A percentile compares a stretch with the other conserved stretches of the same genome.
These are phyloP conservation scores for Adiantum capillusveneris DNA, from an alignment of 75 land plant species.

Conservation along the genomic window DNA sequence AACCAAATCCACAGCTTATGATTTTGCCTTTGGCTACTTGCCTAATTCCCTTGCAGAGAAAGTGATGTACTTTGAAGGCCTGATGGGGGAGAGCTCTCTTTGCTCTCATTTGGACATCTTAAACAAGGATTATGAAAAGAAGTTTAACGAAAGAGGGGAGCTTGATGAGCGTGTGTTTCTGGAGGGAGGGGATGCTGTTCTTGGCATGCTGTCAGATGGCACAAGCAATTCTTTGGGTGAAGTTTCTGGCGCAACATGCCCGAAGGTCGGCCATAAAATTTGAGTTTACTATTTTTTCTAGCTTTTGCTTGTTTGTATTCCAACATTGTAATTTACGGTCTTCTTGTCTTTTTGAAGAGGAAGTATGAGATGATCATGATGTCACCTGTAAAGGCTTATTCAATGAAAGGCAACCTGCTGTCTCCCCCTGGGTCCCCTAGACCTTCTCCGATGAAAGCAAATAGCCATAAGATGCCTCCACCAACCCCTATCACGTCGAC, in stretches of 20 bases:
- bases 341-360: conserved; percentile 33
- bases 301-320: not conserved
- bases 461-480: conserved; percentile 43
- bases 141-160: conserved; percentile 53
- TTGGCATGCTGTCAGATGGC: conserved; percentile 52
- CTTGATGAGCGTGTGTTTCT: conserved; percentile 81
- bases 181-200: conserved; percentile 62
- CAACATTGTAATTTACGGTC: not conserved
- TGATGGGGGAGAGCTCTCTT: conserved; percentile 58
- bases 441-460: conserved; percentile 39
- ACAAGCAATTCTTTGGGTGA: conserved; percentile 7
- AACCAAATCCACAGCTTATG: too few relatives aligned
- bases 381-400: conserved; percentile 50
- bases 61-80: conserved; percentile 66
- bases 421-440: conserved; percentile 60
- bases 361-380: conserved; percentile 41
- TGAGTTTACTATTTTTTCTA: not conserved
- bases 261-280: not conserved
- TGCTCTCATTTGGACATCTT: conserved; percentile 43
- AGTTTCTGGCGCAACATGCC: not conserved
- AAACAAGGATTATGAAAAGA: conserved; percentile 77
- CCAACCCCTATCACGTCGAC: conserved; percentile 84
- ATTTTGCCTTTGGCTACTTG: too few relatives aligned
- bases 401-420: conserved; percentile 47
- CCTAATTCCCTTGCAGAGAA: too few relatives aligned